A percentile compares a stretch with the other conserved stretches of the same genome.
These are phyloP conservation scores for Isabelozyma pseudorhagii DNA, from an alignment of 805 yeast genomes.

Conservation along the genomic window DNA sequence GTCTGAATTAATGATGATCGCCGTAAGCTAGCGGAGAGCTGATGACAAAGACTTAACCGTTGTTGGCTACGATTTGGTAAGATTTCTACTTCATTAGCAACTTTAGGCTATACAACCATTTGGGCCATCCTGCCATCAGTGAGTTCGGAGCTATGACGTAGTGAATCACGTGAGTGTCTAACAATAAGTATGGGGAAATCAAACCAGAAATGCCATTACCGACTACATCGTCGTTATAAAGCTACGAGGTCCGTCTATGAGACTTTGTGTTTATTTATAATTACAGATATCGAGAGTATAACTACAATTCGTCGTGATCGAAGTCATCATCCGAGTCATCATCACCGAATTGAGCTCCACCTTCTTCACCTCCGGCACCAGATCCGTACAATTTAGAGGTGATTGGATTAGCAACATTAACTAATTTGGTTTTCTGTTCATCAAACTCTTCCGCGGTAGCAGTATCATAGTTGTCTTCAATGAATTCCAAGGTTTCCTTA, in stretches of 20 bases:
- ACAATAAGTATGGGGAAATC: too few relatives aligned
- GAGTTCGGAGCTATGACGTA: too few relatives aligned
- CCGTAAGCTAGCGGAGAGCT: neutral
- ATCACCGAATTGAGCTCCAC: constrained; percentile 36
- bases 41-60: too few relatives aligned
- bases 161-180: too few relatives aligned
- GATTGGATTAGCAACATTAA: constrained; percentile 85
- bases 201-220: too few relatives aligned
- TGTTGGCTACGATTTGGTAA: too few relatives aligned
- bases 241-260: neutral
- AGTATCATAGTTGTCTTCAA: constrained; percentile 76
- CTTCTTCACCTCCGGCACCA: constrained; percentile 43
- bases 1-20: neutral
- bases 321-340: constrained; percentile 43
- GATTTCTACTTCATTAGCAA: too few relatives aligned
- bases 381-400: constrained; percentile 72
- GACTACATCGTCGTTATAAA: too few relatives aligned
- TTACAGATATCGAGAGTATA: neutral
- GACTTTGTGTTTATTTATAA: neutral
- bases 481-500: constrained; percentile 81
- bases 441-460: constrained; percentile 92
- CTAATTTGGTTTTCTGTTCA: constrained; percentile 79
- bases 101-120: too few relatives aligned
- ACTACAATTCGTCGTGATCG: constrained; percentile 44
- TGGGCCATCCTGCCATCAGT: too few relatives aligned